Conservation (phyloP, 306 rosid genomes). For the Rosa persica region DNA sequence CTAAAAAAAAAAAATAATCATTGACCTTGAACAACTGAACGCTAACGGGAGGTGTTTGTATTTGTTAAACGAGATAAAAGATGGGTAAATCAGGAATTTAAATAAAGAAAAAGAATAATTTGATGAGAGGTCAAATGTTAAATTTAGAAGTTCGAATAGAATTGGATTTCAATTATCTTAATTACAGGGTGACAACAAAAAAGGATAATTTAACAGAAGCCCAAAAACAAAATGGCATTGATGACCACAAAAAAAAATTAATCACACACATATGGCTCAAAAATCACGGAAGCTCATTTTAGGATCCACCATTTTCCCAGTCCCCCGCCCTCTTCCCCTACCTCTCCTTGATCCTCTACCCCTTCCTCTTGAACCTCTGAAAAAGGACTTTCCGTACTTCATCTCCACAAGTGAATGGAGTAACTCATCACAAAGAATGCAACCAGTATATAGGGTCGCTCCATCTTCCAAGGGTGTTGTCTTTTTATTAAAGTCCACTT, state of each 20-base stretch:
- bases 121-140: no score
- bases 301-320: constrained; percentile 63
- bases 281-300: constrained; percentile 98
- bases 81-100: no score
- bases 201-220: no score
- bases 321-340: constrained; percentile 61
- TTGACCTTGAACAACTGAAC: no score
- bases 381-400: constrained; percentile 76
- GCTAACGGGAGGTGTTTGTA: no score
- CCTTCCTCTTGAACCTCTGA: constrained; percentile 63
- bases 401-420: constrained; percentile 90
- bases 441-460: constrained; percentile 70
- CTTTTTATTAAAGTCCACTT: constrained; percentile 95
- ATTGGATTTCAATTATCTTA: no score
- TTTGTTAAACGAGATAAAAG: no score
- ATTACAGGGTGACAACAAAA: no score
- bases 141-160: no score
- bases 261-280: constrained; percentile 14
- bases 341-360: constrained; percentile 61
- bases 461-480: constrained; percentile 88
- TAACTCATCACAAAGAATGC: constrained; percentile 90
- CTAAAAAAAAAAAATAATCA: no score
- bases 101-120: no score
- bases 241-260: background rate
- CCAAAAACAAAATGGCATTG: background rate